phyloP scores from a whole-genome alignment of 2,329 filamentous ascomycete genomes.

The Trichophyton mentagrophytes region DNA sequence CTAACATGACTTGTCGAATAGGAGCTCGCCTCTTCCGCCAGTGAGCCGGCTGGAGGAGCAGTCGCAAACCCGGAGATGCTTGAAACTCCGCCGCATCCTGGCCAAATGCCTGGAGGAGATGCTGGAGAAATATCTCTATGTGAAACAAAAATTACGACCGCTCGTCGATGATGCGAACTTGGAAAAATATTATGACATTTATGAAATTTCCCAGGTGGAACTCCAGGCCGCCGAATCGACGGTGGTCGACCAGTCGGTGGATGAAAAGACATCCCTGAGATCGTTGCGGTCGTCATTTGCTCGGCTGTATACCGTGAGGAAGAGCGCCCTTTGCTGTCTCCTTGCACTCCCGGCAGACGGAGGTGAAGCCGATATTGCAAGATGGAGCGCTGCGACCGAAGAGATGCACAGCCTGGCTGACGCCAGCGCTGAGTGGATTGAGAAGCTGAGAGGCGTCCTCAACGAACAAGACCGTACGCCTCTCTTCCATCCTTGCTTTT shows the following conservation, averaged over 20 bases:
- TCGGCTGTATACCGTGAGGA: slow-evolving; percentile 65
- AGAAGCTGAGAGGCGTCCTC: slow-evolving; percentile 55
- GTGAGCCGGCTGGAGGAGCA: slow-evolving; percentile 81
- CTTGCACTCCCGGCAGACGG: slow-evolving; percentile 75
- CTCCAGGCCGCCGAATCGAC: slow-evolving; percentile 56
- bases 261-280: slow-evolving; percentile 66
- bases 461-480: slow-evolving; percentile 64
- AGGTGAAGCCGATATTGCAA: slow-evolving; percentile 59
- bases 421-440: slow-evolving; percentile 49
- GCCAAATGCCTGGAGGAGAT: slow-evolving; percentile 56
- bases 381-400: slow-evolving; percentile 68
- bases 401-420: slow-evolving; percentile 55
- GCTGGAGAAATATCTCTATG: slow-evolving; percentile 59
- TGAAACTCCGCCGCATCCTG: slow-evolving; percentile 64
- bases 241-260: slow-evolving; percentile 53
- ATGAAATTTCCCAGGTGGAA: slow-evolving; percentile 63
- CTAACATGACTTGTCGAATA: slow-evolving; percentile 28
- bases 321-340: slow-evolving; percentile 77
- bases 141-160: slow-evolving; percentile 54
- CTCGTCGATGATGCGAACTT: slow-evolving; percentile 70
- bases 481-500: slow-evolving; percentile 8
- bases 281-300: slow-evolving; percentile 70
- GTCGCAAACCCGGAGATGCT: slow-evolving; percentile 64
- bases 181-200: slow-evolving; percentile 85
- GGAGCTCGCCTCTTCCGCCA: slow-evolving; percentile 81